Base-by-base conservation (phyloP, 2,329 filamentous ascomycete species). In the Fusarium cyanostomum region DNA sequence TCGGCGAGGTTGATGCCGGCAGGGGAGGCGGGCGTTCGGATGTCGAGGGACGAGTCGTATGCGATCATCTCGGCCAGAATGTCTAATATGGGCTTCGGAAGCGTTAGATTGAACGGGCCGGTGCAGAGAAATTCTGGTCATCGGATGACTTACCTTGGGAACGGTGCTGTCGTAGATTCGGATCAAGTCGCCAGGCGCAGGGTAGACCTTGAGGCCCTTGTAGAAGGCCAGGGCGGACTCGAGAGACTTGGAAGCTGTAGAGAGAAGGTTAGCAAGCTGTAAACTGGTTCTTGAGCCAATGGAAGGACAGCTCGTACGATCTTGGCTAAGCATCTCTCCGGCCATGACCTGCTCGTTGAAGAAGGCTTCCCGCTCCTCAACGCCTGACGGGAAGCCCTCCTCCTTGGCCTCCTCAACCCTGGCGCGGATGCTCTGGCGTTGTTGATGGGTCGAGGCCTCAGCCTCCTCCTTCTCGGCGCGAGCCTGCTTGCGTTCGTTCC, bases 121-220 rank as follows among this genome's bases (percentile, higher is more conserved):
- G 33, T 4, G n/a, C 10, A 33, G n/a, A 6, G 7, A 13, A 28
- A n/a, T 35, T 33, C 33, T 27, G 6, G 21, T 8, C 8, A 4
- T 3, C 31, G 31, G 24, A 24, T 39, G 28, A 28, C 72, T 62
- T 71, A 92, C 94, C 91, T 97, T 97, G 71, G 94, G 90, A 41
- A 98, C 94, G 28, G 95, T 98, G 87, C 96, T 97, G 79, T 99
- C 95, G 80, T 99, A 99, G 78, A 99, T 97, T 73, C 86, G 87
- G 77, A 99, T 97, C 72, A 99, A 84, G 74, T 98, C 95, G 71
- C 89, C 86, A 11, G 94, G 95, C 72, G 92, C 91, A 49, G 95
- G 95, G 81, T 99, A 99, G 71, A 98, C 95, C 86, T 99, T 99
- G 69, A 99, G 86, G 39, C 94, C 95, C 85, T 94, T 96, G 87